phyloP scores from a whole-genome alignment of 306 rosid species.

The Coriaria nepalensis region DNA sequence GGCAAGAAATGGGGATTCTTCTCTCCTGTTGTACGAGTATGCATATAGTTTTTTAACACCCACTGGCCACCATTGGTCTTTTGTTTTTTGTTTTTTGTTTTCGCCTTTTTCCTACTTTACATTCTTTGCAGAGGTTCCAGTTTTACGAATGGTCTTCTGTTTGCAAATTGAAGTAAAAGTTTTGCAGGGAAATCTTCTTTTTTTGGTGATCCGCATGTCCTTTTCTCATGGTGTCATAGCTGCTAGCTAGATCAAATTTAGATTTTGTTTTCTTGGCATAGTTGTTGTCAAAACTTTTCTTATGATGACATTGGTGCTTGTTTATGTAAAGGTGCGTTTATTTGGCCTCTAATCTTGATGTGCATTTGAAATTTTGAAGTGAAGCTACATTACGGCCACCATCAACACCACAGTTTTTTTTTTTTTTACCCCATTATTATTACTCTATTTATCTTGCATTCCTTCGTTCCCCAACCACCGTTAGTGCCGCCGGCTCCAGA shows the following conservation, averaged over 20 bases:
- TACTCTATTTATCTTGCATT: no score
- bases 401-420: background rate
- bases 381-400: background rate
- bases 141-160: constrained; percentile 62
- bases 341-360: no score
- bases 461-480: no score
- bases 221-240: constrained; percentile 22
- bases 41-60: constrained; percentile 29
- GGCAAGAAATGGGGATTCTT: constrained; percentile 20
- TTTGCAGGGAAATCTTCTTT: constrained; percentile 27
- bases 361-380: no score
- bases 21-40: constrained; percentile 26
- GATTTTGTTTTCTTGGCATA: background rate
- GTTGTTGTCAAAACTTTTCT: constrained; percentile 5
- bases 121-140: constrained; percentile 53
- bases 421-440: background rate
- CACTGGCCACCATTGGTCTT: no score
- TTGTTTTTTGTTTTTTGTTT: no score
- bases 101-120: constrained; percentile 4
- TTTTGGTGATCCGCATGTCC: constrained; percentile 16
- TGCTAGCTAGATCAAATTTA: constrained; percentile 10
- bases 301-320: constrained; percentile 9
- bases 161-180: constrained; percentile 31
- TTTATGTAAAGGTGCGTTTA: background rate
- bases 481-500: no score